Base-by-base conservation (phyloP, 441 rosid genomes). In the Arabidopsis lyrata region DNA sequence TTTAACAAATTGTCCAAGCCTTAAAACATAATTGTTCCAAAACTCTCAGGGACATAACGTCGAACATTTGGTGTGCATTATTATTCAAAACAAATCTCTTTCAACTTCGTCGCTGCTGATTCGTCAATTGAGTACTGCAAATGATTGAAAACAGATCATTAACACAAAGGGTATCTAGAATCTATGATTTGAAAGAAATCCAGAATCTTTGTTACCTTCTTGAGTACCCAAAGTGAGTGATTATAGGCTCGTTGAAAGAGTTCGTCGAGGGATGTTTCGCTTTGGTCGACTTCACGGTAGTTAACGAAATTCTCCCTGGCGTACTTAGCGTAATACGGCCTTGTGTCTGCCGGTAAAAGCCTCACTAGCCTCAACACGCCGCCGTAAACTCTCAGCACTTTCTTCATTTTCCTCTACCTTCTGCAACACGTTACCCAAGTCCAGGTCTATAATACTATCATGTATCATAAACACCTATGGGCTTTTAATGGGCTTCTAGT, bases 161-260 rank as follows among this genome's bases (percentile, higher is more conserved):
- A 39, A 29, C 22, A 31, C 53, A 76, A 65, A 38, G 22, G 27
- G 72, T 73, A 6, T 18, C 5, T 10, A 52, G 47, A 60, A 18
- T 22, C 7, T 3, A 39, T 7, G 39, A 53, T 16, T 8, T 39
- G 27, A 36, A 22, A n/a, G 55, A 36, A 57, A 44, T 6, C 12
- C 16, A 57, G 53, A 36, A 42, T 15, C 45, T 74, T 22, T 11
- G n/a, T 22, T 61, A 89, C 97, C 97, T 95, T 95, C 66, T 81
- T 81, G 83, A 90, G 94, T 75, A 95, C 88, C 97, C 99, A 92
- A 42, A 90, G 70, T 57, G 99, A 89, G 82, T 94, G 97, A 78
- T 84, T 85, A 52, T 89, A 90, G 14, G 94, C 86, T 47, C 99
- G 81, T 65, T 77, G 89, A 77, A 85, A 92, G 84, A 90, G 92